These are phyloP conservation scores for Melanomma pulvis-pyrius DNA, from an alignment of 495 filamentous ascomycete species.

Conservation along the genomic window DNA sequence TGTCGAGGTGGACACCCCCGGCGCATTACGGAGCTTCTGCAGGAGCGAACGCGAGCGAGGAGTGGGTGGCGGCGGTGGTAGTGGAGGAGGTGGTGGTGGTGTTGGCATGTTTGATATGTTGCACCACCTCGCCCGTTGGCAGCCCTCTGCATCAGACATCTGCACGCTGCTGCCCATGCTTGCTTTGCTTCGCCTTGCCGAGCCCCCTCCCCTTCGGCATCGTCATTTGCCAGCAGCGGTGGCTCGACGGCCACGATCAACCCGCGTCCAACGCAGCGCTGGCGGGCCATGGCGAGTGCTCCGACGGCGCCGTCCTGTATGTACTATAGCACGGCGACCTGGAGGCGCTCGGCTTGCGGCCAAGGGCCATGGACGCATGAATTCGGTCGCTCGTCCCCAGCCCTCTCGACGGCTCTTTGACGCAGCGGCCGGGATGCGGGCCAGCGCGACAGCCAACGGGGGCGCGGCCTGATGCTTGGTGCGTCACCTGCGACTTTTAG, in stretches of 20 bases:
- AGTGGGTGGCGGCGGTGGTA: not conserved
- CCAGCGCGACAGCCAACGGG: conserved; percentile 9
- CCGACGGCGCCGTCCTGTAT: not conserved
- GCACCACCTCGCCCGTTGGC: conserved; percentile 9
- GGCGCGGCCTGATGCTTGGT: conserved; percentile 7
- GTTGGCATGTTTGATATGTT: not conserved
- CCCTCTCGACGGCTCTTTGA: conserved; percentile 4
- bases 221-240: conserved; percentile 12
- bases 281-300: not conserved
- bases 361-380: too few species aligned
- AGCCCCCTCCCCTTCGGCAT: not conserved
- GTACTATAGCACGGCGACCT: not conserved
- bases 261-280: conserved; percentile 4
- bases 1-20: not conserved
- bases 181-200: not conserved
- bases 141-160: conserved; percentile 17
- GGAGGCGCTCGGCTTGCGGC: conserved; percentile 6
- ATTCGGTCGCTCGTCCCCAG: not conserved
- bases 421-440: conserved; percentile 20
- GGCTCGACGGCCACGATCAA: not conserved
- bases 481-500: conserved; percentile 23
- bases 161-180: not conserved
- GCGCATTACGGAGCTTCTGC: not conserved
- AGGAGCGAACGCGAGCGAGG: not conserved
- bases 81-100: not conserved